A percentile compares a stretch with the other conserved stretches of the same genome.
These are phyloP conservation scores for Trametes hirsuta DNA, from an alignment of 1,284 basidiomycete genomes.

Conservation along the genomic window DNA sequence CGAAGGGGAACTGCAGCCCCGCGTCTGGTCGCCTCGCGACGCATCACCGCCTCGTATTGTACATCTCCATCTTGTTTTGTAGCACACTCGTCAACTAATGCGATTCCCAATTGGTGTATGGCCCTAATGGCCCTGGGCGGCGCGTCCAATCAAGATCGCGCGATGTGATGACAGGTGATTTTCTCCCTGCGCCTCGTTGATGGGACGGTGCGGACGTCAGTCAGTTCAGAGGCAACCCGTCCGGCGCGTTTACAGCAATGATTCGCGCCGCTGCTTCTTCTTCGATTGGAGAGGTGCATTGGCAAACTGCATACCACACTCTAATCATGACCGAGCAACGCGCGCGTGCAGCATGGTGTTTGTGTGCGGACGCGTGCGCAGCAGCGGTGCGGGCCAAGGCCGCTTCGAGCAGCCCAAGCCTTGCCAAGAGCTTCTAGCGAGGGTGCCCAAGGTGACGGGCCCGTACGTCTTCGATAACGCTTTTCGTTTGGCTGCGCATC, in stretches of 20 bases:
- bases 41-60: neutral
- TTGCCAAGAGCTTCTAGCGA: slow-evolving; percentile 10
- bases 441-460: neutral
- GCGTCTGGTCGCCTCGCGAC: neutral
- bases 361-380: neutral
- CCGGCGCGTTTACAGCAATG: too few relatives aligned
- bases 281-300: too few relatives aligned
- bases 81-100: neutral
- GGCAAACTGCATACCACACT: too few relatives aligned
- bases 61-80: neutral
- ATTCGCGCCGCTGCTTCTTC: too few relatives aligned
- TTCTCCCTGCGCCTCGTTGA: neutral
- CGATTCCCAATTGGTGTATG: too few relatives aligned
- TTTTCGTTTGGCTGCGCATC: neutral
- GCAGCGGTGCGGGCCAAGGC: slow-evolving; percentile 6
- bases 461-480: neutral
- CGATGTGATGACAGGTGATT: neutral
- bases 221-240: too few relatives aligned
- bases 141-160: neutral
- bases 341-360: too few relatives aligned
- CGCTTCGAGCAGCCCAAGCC: slow-evolving; percentile 5
- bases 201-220: neutral
- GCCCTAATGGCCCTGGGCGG: neutral
- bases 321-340: too few relatives aligned
- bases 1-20: neutral